phyloP scores from a whole-genome alignment of 192 early-diverging fungal genomes.

The Coemansia brasiliensis region DNA sequence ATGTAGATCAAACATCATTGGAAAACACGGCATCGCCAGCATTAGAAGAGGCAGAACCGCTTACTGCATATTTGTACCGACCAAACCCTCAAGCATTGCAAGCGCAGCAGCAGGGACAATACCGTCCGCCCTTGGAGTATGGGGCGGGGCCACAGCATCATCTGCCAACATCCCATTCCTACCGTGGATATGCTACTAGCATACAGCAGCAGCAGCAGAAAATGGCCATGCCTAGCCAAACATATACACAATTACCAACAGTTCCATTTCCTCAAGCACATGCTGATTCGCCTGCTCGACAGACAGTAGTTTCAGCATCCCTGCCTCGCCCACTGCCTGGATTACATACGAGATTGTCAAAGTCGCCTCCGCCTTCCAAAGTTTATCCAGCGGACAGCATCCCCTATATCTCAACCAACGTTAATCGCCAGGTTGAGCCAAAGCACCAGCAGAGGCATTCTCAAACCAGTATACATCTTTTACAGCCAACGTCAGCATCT shows the following conservation, averaged over 20 bases:
- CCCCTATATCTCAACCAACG: slow-evolving; percentile 1
- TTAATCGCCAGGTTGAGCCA: neutral
- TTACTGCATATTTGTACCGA: slow-evolving; percentile 37
- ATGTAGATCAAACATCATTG: slow-evolving; percentile 25
- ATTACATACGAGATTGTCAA: slow-evolving; percentile 5
- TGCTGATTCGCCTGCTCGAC: neutral
- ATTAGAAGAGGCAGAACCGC: slow-evolving; percentile 31
- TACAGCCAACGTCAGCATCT: slow-evolving; percentile 15
- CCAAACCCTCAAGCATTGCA: slow-evolving; percentile 15
- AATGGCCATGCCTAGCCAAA: neutral
- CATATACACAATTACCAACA: slow-evolving; percentile 7
- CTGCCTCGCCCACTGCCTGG: neutral
- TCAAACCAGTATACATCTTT: slow-evolving; percentile 1
- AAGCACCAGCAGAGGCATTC: slow-evolving; percentile 1
- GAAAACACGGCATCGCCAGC: slow-evolving; percentile 32
- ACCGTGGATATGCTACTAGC: neutral
- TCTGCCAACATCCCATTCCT: neutral
- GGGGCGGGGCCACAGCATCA: neutral
- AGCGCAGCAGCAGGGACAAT: slow-evolving; percentile 7
- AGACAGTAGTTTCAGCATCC: neutral
- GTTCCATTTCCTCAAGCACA: slow-evolving; percentile 22
- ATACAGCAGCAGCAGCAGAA: neutral
- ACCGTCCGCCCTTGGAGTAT: neutral
- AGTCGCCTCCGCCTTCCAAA: neutral
- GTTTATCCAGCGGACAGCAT: neutral